Base-by-base conservation (phyloP, 306 rosid species). In the Senna tora region DNA sequence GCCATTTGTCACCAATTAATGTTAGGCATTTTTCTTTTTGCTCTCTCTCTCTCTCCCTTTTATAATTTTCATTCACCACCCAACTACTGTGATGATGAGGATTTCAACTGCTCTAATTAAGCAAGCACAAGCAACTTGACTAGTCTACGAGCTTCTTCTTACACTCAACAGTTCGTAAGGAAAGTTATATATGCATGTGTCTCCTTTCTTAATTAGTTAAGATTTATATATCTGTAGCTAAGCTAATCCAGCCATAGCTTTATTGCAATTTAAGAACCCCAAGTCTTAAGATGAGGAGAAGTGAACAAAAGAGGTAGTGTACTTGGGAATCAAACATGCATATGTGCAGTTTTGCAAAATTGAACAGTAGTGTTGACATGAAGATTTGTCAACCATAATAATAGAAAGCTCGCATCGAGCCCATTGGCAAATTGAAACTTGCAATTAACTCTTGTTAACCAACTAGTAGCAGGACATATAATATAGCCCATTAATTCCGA, bases 381-480 rank as follows among this genome's bases (percentile, higher is more conserved):
- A 74, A 74, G 54, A 75, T 55, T 38, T 46, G 67, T 43, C 83
- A 33, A 17, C 67, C 79, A 49, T 68, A 83, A 17, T 73, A 39
- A 72, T 67, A 51, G 53, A 53, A 22, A 79, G 38, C 20, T 34
- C 38, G 47, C 49, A 9, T 38, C 52, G 55, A 78, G 61, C 81
- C 17, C 15, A 69, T 39, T 50, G 14, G 67, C 53, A 19, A 21
- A 34, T n/a, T 15, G 59, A 33, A 11, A 34, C 49, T 16, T 36
- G 28, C 28, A 60, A 34, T 34, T 16, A 60, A 33, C 65, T 16
- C 46, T 9, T 5, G 33, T 34, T 20, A 12, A 49, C 71, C 71
- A 61, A 52, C 25, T 2, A 60, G 33, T 4, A 11, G 52, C n/a
- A 65, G 42, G 56, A n/a, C 0, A 7, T 25, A 25, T 25, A 25